Evolutionary conservation across 108 stramenopile species (phyloP).

Genomic region (Chaetoceros tenuissimus): DNA sequence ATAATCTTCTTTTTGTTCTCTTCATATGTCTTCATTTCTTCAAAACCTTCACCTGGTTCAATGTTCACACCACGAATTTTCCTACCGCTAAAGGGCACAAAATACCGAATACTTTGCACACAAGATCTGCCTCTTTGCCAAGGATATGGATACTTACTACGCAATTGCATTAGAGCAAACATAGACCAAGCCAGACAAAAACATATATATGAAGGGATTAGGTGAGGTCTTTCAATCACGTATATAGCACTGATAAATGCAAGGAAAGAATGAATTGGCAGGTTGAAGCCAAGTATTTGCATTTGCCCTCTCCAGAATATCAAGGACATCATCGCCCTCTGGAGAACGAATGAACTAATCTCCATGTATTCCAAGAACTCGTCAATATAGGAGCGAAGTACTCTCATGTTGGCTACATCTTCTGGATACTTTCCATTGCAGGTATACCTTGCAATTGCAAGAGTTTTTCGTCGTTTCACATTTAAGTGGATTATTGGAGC

Average conservation of each 20-base stretch:
- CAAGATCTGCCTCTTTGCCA: conserved; percentile 50
- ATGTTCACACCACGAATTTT: conserved; percentile 5
- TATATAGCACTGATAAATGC: conserved; percentile 33
- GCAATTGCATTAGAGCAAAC: conserved; percentile 46
- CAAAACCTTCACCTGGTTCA: conserved; percentile 21
- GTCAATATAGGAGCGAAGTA: conserved; percentile 58
- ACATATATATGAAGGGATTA: conserved; percentile 31
- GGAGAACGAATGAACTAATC: conserved; percentile 14
- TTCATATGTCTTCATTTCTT: conserved; percentile 29
- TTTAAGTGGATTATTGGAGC: conserved; percentile 47
- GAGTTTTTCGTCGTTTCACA: conserved; percentile 42
- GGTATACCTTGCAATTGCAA: conserved; percentile 48
- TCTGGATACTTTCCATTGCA: conserved; percentile 43
- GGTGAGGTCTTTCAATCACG: conserved; percentile 52
- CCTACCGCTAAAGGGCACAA: conserved; percentile 9
- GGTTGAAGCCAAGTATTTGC: conserved; percentile 27
- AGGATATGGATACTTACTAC: conserved; percentile 59
- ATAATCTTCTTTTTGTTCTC: conserved; percentile 28
- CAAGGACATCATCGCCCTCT: conserved; percentile 32
- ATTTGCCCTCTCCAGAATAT: conserved; percentile 73
- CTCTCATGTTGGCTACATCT: conserved; percentile 46
- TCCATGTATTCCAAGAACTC: conserved; percentile 55
- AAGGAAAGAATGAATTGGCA: conserved; percentile 62
- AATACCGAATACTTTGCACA: conserved; percentile 24
- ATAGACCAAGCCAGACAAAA: conserved; percentile 54